Percentiles rank a stretch among this genome's conserved stretches.
Conservation (phyloP, 192 early-diverging fungal genomes). For the Entophlyctis luteolus region DNA sequence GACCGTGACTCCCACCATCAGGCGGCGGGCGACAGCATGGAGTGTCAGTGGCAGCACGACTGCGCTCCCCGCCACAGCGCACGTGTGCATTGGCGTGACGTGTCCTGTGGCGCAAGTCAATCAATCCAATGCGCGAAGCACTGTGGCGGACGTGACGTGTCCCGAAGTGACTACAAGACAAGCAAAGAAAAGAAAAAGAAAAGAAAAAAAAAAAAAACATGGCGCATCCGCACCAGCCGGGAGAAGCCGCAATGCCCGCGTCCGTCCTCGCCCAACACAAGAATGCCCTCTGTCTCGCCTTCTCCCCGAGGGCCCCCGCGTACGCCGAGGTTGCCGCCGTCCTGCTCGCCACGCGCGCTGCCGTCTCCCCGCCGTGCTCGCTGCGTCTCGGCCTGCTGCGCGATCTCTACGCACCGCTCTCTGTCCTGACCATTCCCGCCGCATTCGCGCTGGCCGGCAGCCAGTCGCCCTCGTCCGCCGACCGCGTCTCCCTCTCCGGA, state of each 20-base stretch:
- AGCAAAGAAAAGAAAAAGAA: not conserved
- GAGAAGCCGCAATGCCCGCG: not conserved
- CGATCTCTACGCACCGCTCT: slow-evolving; percentile 1
- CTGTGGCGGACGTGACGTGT: too few relatives aligned
- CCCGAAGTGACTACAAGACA: too few relatives aligned
- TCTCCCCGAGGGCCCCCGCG: slow-evolving; percentile 17
- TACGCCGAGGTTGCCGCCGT: slow-evolving; percentile 30
- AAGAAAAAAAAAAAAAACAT: not conserved
- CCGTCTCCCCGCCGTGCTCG: not conserved
- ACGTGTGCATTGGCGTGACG: too few relatives aligned
- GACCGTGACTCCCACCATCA: too few relatives aligned
- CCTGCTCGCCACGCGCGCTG: slow-evolving; percentile 1
- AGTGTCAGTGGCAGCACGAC: too few relatives aligned
- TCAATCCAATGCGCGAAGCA: too few relatives aligned
- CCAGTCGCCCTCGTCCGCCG: not conserved
- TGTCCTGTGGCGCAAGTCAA: too few relatives aligned
- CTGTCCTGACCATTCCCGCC: slow-evolving; percentile 19
- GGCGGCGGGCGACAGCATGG: too few relatives aligned
- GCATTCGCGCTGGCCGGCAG: not conserved
- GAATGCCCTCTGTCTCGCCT: slow-evolving; percentile 24
- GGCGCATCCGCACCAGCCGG: not conserved
- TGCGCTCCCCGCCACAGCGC: too few relatives aligned
- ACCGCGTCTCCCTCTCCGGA: slow-evolving; percentile 3
- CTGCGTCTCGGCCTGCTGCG: slow-evolving; percentile 26
- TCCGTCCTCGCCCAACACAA: slow-evolving; percentile 16